phyloP scores from a whole-genome alignment of 176 grass and related monocot genomes.

The Elaeis guineensis region DNA sequence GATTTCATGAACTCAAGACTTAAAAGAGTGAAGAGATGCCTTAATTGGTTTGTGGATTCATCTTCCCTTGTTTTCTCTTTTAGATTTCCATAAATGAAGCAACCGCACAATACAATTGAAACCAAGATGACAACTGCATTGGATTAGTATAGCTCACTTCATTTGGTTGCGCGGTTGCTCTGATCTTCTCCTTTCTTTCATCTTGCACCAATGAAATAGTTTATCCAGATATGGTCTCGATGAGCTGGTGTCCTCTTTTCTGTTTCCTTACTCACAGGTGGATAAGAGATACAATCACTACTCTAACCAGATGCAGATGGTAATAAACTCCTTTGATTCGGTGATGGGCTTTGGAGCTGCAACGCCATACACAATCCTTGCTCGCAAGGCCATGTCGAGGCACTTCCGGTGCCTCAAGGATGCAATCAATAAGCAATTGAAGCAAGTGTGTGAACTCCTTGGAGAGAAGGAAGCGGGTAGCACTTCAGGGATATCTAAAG shows the following conservation, averaged over 20 bases:
- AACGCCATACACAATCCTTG: constrained; percentile 90
- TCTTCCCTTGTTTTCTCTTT: too few species aligned
- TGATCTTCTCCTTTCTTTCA: too few species aligned
- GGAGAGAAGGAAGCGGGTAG: constrained; percentile 80
- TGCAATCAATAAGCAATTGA: constrained; percentile 62
- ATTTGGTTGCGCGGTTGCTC: too few species aligned
- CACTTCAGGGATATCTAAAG: constrained; percentile 71
- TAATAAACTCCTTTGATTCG: constrained; percentile 98
- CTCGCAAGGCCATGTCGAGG: constrained; percentile 97
- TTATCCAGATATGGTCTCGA: too few species aligned
- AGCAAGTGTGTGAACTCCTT: constrained; percentile 56
- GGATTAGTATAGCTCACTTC: too few species aligned
- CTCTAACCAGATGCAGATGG: constrained; percentile 99
- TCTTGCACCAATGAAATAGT: too few species aligned
- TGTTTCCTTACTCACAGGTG: constrained; percentile 34
- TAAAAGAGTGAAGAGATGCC: too few species aligned
- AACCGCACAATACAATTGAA: too few species aligned
- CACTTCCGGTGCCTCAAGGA: constrained; percentile 99
- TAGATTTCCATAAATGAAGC: too few species aligned
- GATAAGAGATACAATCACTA: constrained; percentile 99
- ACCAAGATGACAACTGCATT: too few species aligned
- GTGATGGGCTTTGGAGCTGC: constrained; percentile 95
- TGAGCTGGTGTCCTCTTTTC: constrained; percentile 4
- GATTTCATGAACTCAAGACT: too few species aligned
- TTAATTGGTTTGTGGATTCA: too few species aligned